A percentile compares a stretch with the other conserved stretches of the same genome.
phyloP scores from a whole-genome alignment of 208 protist genomes.

The Naegleria fowleri region DNA sequence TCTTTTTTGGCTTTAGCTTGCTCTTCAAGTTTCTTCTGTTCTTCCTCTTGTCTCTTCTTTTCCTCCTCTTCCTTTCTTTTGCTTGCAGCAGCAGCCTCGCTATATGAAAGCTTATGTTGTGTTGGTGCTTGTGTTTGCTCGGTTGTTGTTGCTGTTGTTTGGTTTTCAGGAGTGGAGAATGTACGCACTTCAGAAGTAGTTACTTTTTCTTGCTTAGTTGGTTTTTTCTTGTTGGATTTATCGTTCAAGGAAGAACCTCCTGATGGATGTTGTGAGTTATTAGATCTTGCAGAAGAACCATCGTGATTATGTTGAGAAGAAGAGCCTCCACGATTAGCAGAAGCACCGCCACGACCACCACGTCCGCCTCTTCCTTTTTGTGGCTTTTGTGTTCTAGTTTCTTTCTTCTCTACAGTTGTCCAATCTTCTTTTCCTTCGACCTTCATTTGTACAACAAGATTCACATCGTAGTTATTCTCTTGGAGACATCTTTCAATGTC shows the following conservation, averaged over 20 bases:
- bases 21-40: background rate
- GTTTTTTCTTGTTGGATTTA: background rate
- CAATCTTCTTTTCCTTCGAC: background rate
- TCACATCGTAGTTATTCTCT: background rate
- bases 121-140: background rate
- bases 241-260: background rate
- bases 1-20: background rate
- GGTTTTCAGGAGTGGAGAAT: background rate
- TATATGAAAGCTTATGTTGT: background rate
- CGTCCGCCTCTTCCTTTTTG: background rate
- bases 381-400: background rate
- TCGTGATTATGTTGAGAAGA: background rate
- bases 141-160: background rate
- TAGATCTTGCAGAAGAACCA: background rate
- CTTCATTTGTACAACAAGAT: background rate
- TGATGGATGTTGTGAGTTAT: background rate
- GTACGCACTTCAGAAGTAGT: background rate
- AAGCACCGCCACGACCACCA: background rate
- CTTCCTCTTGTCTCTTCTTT: background rate
- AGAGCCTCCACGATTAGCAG: background rate
- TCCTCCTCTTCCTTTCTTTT: conserved; percentile 3
- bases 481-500: background rate
- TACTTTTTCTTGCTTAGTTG: background rate
- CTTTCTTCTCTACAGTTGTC: background rate
- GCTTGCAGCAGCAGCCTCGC: background rate